Evolutionary conservation across 352 stramenopile species (phyloP).

Genomic region (Phytophthora lateralis): DNA sequence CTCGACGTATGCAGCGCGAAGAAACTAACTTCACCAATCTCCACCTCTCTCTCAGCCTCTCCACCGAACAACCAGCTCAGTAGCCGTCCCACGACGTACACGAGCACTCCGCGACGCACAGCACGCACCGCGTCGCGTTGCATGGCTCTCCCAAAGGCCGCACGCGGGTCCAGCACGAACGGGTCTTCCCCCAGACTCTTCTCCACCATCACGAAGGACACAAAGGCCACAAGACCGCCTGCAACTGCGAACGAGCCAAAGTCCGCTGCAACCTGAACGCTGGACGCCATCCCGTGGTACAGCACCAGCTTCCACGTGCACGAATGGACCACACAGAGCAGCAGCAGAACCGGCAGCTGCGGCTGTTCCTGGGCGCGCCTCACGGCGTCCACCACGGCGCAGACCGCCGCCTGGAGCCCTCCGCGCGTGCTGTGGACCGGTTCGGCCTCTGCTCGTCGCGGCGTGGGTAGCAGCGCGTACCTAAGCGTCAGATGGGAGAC

Average conservation of each 20-base stretch:
- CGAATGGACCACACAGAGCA: conserved; percentile 50
- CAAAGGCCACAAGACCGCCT: conserved; percentile 47
- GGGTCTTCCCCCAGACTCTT: conserved; percentile 47
- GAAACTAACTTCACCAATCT: conserved; percentile 15
- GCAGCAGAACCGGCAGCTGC: conserved; percentile 48
- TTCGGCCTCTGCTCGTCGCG: conserved; percentile 29
- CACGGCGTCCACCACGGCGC: conserved; percentile 35
- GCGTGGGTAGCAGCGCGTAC: conserved; percentile 51
- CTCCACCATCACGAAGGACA: conserved; percentile 51
- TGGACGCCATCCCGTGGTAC: conserved; percentile 38
- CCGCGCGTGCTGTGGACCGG: conserved; percentile 28
- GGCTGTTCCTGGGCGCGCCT: conserved; percentile 46
- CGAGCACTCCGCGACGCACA: conserved; percentile 44
- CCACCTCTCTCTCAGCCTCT: not conserved
- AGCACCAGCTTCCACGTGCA: conserved; percentile 59
- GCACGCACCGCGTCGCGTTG: conserved; percentile 55
- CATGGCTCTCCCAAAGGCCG: conserved; percentile 40
- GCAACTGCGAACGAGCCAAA: conserved; percentile 47
- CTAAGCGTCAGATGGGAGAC: conserved; percentile 45
- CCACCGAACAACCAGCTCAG: conserved; percentile 29
- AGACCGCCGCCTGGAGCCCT: conserved; percentile 43
- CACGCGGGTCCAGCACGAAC: conserved; percentile 55
- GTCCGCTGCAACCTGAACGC: conserved; percentile 15
- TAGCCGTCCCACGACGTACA: conserved; percentile 35
- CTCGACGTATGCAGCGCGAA: conserved; percentile 34